These are phyloP conservation scores for Calonectria henricotiae DNA, from an alignment of 2,329 filamentous ascomycete species.

Conservation along the genomic window DNA sequence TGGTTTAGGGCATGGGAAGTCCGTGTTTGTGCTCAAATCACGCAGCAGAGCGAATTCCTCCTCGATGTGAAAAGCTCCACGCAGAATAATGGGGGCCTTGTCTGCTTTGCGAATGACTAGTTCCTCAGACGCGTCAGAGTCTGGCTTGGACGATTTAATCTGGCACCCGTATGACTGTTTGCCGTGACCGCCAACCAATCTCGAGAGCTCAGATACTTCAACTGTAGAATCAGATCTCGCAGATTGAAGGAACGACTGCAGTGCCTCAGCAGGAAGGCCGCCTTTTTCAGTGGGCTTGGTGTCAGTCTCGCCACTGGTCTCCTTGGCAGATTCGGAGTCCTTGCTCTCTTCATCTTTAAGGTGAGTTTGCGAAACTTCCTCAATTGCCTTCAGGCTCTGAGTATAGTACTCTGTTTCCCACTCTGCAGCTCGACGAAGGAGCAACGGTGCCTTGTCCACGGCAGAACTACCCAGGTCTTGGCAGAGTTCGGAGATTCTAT, in stretches of 20 bases:
- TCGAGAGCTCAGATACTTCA: not conserved
- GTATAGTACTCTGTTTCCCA: conserved; percentile 17
- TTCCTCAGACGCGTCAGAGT: not conserved
- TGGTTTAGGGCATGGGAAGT: conserved; percentile 25
- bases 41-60: conserved; percentile 16
- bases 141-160: not conserved
- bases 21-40: conserved; percentile 12
- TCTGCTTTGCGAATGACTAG: conserved; percentile 9
- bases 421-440: conserved; percentile 8
- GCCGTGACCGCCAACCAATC: conserved; percentile 19
- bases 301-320: not conserved
- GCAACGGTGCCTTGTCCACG: not conserved
- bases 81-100: conserved; percentile 8
- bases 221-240: conserved; percentile 1
- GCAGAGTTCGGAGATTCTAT: conserved; percentile 10
- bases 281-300: not conserved
- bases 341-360: not conserved
- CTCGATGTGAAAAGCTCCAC: conserved; percentile 6
- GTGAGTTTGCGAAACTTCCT: not conserved
- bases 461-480: not conserved
- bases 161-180: conserved; percentile 24
- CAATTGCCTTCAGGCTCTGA: conserved; percentile 12
- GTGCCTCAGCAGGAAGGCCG: not conserved
- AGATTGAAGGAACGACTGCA: not conserved
- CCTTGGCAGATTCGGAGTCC: not conserved